Conservation (phyloP, 192 early-diverging fungal genomes). For the Podila clonocystis region DNA sequence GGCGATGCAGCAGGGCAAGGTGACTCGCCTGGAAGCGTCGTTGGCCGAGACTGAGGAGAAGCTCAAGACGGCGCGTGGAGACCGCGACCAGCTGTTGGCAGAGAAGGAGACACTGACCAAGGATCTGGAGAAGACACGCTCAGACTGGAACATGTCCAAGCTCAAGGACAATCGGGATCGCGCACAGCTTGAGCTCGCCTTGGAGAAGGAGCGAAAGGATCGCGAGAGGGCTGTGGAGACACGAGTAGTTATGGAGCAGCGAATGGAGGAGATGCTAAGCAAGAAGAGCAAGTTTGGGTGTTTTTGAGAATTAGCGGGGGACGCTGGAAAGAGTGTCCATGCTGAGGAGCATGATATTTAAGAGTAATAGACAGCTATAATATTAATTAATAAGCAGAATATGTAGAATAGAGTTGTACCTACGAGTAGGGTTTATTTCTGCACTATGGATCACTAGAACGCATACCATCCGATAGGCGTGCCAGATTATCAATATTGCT, state of each 20-base stretch:
- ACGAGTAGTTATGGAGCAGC: conserved; percentile 53
- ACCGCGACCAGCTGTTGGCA: conserved; percentile 36
- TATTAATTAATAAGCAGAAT: too few species aligned
- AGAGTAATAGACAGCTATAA: too few species aligned
- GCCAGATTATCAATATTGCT: too few species aligned
- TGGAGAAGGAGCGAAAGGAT: conserved; percentile 55
- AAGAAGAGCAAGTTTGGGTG: conserved; percentile 68
- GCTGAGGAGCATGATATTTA: too few species aligned
- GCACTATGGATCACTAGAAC: too few species aligned
- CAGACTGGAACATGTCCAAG: conserved; percentile 48
- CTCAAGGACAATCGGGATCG: conserved; percentile 53
- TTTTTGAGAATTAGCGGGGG: conserved; percentile 49
- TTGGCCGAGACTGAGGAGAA: conserved; percentile 56
- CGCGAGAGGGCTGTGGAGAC: conserved; percentile 64
- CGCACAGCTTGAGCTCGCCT: conserved; percentile 36
- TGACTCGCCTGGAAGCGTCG: conserved; percentile 52
- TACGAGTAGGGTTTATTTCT: too few species aligned
- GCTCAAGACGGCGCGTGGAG: conserved; percentile 47
- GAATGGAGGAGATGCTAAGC: conserved; percentile 65
- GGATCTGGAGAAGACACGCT: conserved; percentile 52
- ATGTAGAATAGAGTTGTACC: too few species aligned
- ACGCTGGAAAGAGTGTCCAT: too few species aligned
- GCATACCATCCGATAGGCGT: too few species aligned
- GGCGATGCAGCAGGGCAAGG: conserved; percentile 42
- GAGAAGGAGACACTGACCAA: conserved; percentile 48